phyloP scores from a whole-genome alignment of 441 rosid genomes.

The Croton laevigatus region DNA sequence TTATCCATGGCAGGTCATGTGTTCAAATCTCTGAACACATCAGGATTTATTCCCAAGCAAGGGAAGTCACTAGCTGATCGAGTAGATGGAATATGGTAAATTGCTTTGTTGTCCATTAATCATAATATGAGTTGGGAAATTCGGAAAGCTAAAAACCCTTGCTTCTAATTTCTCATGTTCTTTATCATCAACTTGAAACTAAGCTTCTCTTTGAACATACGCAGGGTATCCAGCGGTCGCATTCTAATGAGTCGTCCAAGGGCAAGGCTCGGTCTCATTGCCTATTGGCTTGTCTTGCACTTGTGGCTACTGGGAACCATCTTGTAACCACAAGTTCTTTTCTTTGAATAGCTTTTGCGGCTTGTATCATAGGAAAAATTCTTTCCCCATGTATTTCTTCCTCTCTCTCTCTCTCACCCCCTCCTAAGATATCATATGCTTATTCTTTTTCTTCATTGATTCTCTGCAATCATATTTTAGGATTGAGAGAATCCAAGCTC shows the following conservation, averaged over 20 bases:
- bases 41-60: conserved; percentile 83
- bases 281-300: conserved; percentile 73
- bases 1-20: conserved; percentile 58
- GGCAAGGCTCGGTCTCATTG: conserved; percentile 70
- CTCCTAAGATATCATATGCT: conserved; percentile 18
- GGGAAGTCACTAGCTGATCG: conserved; percentile 89
- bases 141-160: neutral
- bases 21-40: conserved; percentile 82
- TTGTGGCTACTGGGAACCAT: conserved; percentile 76
- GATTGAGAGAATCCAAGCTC: conserved; percentile 36
- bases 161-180: neutral
- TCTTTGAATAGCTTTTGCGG: conserved; percentile 19
- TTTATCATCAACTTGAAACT: conserved; percentile 13
- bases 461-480: conserved; percentile 44
- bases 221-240: conserved; percentile 85
- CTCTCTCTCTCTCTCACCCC: neutral
- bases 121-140: neutral
- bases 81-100: conserved; percentile 86
- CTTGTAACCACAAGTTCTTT: conserved; percentile 36
- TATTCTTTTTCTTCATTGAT: conserved; percentile 19
- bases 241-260: conserved; percentile 74
- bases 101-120: neutral
- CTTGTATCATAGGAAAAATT: conserved; percentile 34
- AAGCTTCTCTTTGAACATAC: conserved; percentile 17
- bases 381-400: conserved; percentile 18